A percentile compares a stretch with the other conserved stretches of the same genome.
phyloP scores from a whole-genome alignment of 2,329 filamentous ascomycete genomes.

The Colletotrichum spinosum region DNA sequence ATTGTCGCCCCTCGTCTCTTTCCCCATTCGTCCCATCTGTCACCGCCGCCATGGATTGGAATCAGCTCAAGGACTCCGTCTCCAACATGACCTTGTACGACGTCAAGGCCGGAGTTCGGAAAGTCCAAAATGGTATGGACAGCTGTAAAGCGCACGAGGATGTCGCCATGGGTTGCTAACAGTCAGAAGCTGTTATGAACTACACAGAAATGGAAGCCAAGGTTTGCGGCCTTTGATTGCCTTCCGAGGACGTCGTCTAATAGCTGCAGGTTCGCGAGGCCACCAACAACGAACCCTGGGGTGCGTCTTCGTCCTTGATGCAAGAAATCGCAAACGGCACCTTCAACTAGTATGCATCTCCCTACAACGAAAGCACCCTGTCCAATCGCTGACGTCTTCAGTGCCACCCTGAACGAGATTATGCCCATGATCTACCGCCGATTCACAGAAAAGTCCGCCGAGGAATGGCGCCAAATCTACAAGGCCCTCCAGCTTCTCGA shows the following conservation, averaged over 20 bases:
- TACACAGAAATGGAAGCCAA: conserved; percentile 92
- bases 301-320: conserved; percentile 85
- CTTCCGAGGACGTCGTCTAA: conserved; percentile 36
- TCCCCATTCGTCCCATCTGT: conserved; percentile 3
- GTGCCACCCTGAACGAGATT: conserved; percentile 97
- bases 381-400: conserved; percentile 51
- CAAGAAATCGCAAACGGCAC: conserved; percentile 98
- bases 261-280: conserved; percentile 85
- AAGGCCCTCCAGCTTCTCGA: conserved; percentile 97
- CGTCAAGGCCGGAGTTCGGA: conserved; percentile 92
- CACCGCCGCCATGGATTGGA: conserved; percentile 79
- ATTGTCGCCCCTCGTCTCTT: conserved; percentile 17
- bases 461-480: conserved; percentile 99
- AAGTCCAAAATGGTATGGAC: conserved; percentile 91
- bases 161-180: conserved; percentile 43
- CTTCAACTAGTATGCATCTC: conserved; percentile 85
- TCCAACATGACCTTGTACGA: conserved; percentile 95
- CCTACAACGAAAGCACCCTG: background rate
- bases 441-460: conserved; percentile 97
- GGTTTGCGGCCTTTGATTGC: conserved; percentile 50
- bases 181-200: conserved; percentile 88
- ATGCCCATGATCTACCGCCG: conserved; percentile 99
- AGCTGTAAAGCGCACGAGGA: conserved; percentile 26
- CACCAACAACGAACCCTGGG: conserved; percentile 99
- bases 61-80: conserved; percentile 86